Conservation (phyloP, 2,329 filamentous ascomycete genomes). For the Apiospora arundinis region DNA sequence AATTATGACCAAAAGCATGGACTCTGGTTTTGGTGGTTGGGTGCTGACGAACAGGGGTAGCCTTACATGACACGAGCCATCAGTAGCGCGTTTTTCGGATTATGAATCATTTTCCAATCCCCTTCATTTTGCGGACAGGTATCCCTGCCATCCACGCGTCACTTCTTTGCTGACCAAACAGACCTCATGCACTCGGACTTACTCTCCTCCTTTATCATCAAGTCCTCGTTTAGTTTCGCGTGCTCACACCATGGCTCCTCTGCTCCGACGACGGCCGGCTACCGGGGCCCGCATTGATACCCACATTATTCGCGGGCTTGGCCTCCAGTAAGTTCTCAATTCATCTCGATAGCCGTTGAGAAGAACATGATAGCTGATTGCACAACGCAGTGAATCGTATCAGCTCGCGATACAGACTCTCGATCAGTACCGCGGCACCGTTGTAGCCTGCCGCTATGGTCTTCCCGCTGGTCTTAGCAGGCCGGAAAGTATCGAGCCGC, state of each 20-base stretch:
- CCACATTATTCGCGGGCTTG: not conserved
- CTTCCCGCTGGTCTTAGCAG: not conserved
- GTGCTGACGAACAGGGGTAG: too few relatives aligned
- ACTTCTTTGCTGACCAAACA: not conserved
- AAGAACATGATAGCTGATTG: not conserved
- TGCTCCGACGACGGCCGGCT: not conserved
- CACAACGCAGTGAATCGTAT: slow-evolving; percentile 17
- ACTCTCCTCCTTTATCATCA: not conserved
- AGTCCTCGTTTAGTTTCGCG: not conserved
- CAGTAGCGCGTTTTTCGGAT: not conserved
- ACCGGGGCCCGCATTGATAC: not conserved
- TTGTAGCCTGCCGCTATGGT: slow-evolving; percentile 18
- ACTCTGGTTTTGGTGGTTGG: too few relatives aligned
- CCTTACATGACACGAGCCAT: not conserved
- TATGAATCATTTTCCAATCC: not conserved
- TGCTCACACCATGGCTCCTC: not conserved
- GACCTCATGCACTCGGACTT: not conserved
- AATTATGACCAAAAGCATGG: too few relatives aligned
- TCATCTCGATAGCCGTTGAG: not conserved
- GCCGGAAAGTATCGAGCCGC: not conserved
- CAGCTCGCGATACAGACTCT: slow-evolving; percentile 12
- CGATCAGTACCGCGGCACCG: slow-evolving; percentile 4
- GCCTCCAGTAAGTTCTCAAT: not conserved
- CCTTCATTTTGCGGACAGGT: not conserved
- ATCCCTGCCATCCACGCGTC: not conserved